A percentile compares a stretch with the other conserved stretches of the same genome.
These are phyloP conservation scores for Xylariales sp. DNA, from an alignment of 2,329 filamentous ascomycete species.

Conservation along the genomic window DNA sequence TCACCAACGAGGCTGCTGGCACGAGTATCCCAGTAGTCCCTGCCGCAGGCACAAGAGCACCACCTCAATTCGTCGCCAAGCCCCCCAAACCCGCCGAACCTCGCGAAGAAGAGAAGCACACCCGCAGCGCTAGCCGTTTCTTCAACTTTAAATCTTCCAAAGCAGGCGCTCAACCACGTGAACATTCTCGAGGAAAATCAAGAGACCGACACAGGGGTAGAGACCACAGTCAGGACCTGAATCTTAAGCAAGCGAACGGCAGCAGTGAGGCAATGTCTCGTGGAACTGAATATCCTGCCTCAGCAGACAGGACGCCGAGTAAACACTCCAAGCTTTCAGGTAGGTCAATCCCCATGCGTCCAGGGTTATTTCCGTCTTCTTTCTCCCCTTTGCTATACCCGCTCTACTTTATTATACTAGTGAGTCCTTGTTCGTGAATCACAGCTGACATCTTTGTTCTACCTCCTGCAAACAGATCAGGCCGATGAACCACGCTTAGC, in stretches of 20 bases:
- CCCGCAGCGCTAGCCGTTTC: conserved; percentile 26
- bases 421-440: no score
- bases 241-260: conserved; percentile 17
- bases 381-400: no score
- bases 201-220: conserved; percentile 7
- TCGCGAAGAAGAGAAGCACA: conserved; percentile 24
- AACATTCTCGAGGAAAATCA: conserved; percentile 2
- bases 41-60: no score
- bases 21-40: no score
- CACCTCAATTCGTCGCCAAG: conserved; percentile 5
- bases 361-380: neutral
- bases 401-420: no score
- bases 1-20: no score
- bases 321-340: conserved; percentile 25
- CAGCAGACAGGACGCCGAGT: conserved; percentile 22
- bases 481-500: conserved; percentile 28
- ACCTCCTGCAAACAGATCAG: conserved; percentile 17
- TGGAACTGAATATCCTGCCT: conserved; percentile 20
- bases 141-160: conserved; percentile 22
- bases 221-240: conserved; percentile 12
- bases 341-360: conserved; percentile 22
- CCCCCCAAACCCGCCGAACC: no score
- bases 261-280: conserved; percentile 22
- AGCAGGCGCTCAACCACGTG: conserved; percentile 15
- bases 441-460: conserved; percentile 19